Percentiles rank a stretch among this genome's conserved stretches.
Evolutionary conservation across 495 filamentous ascomycete species (phyloP).

Genomic region (Sordaria brevicollis): DNA sequence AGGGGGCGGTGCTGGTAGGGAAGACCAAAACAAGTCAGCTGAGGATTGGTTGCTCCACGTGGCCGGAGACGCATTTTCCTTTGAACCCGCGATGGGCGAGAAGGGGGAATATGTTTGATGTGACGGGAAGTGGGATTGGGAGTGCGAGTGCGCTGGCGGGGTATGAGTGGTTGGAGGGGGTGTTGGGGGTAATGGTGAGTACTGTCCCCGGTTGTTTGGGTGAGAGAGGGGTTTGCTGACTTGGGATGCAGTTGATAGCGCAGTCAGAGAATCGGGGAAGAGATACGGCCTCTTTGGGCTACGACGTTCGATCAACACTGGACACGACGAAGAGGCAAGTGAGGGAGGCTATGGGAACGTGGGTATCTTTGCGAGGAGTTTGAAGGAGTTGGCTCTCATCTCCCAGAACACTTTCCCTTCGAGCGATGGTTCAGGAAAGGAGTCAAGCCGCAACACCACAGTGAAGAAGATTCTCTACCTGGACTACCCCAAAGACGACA

Average conservation of each 20-base stretch:
- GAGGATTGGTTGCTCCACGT: conserved; percentile 10
- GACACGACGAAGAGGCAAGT: not conserved
- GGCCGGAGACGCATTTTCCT: conserved; percentile 24
- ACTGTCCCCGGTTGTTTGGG: not conserved
- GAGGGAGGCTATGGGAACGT: not conserved
- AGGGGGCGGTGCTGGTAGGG: conserved; percentile 38
- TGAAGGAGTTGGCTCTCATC: not conserved
- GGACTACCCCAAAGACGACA: not conserved
- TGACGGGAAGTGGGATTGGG: not conserved
- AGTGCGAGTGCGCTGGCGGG: not conserved
- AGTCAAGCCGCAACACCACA: not conserved
- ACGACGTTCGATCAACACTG: not conserved
- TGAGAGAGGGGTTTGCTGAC: not conserved
- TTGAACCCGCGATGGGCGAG: conserved; percentile 41
- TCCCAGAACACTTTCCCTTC: not conserved
- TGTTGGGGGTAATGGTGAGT: not conserved
- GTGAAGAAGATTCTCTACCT: not conserved
- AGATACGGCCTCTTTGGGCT: not conserved
- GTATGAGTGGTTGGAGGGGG: not conserved
- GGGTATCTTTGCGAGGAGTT: not conserved
- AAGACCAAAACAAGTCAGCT: conserved; percentile 40
- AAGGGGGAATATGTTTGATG: conserved; percentile 19
- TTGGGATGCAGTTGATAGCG: not conserved
- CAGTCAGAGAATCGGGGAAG: not conserved
- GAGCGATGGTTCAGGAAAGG: not conserved